Evolutionary conservation across 2,329 filamentous ascomycete genomes (phyloP).

Genomic region (Rhynchosporium agropyri): DNA sequence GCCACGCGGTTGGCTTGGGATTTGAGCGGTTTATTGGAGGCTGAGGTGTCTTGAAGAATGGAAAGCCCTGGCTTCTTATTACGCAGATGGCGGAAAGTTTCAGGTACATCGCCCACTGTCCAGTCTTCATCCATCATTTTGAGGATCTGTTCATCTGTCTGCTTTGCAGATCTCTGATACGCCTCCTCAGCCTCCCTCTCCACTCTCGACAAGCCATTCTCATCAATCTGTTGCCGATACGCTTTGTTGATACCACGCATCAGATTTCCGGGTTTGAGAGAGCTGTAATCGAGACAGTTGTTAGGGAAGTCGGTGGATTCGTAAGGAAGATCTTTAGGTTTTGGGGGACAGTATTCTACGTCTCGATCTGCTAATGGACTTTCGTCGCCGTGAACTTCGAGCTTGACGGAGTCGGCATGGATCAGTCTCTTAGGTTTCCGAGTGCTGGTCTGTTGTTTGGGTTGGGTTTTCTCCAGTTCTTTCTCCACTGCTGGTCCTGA

Average conservation of each 20-base stretch:
- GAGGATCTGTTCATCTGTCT: constrained; percentile 68
- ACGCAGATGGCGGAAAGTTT: constrained; percentile 44
- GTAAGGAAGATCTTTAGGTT: constrained; percentile 65
- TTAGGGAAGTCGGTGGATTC: constrained; percentile 69
- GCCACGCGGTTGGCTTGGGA: neutral
- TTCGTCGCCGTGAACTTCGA: constrained; percentile 63
- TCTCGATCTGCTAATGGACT: constrained; percentile 64
- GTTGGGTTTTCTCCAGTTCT: constrained; percentile 64
- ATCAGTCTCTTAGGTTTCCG: constrained; percentile 61
- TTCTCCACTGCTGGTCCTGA: constrained; percentile 62
- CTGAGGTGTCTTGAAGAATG: constrained; percentile 20
- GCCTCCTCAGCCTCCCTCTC: constrained; percentile 63
- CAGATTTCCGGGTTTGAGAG: constrained; percentile 59
- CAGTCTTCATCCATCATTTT: constrained; percentile 66
- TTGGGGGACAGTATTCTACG: constrained; percentile 87
- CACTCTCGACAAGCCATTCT: constrained; percentile 64
- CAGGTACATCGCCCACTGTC: constrained; percentile 58
- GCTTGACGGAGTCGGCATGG: constrained; percentile 57
- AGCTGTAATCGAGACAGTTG: constrained; percentile 57
- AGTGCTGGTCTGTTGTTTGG: constrained; percentile 56
- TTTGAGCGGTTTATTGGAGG: neutral
- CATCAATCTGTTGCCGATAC: constrained; percentile 65
- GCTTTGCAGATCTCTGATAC: constrained; percentile 46
- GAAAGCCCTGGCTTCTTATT: constrained; percentile 37
- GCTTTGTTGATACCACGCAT: constrained; percentile 63